Evolutionary conservation across 441 rosid species (phyloP).

Genomic region (Rhodomyrtus psidioides): DNA sequence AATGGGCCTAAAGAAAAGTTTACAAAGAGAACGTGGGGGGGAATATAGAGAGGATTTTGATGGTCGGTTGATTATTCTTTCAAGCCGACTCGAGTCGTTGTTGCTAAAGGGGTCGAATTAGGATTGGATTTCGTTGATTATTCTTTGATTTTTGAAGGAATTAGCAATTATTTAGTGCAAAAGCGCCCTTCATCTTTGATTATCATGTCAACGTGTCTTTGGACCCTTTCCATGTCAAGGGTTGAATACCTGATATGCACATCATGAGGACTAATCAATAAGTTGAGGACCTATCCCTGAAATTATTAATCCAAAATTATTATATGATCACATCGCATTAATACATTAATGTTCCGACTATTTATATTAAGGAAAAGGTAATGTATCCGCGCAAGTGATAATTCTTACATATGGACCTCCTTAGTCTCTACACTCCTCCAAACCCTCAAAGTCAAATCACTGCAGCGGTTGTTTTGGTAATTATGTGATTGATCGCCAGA

Average conservation of each 20-base stretch:
- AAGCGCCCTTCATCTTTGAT: not conserved
- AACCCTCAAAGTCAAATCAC: conserved; percentile 19
- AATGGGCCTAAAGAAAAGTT: not conserved
- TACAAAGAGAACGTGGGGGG: not conserved
- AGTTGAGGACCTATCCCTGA: not conserved
- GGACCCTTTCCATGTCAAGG: not conserved
- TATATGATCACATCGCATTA: not conserved
- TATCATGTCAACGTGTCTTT: not conserved
- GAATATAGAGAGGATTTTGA: not conserved
- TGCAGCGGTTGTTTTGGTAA: conserved; percentile 15
- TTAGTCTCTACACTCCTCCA: conserved; percentile 19
- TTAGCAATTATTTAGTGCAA: not conserved
- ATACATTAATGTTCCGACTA: not conserved
- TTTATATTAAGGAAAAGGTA: not conserved
- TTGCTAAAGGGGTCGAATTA: not conserved
- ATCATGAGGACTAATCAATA: not conserved
- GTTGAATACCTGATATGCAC: not conserved
- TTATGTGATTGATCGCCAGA: conserved; percentile 31
- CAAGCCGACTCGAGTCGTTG: not conserved
- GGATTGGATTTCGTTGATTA: not conserved
- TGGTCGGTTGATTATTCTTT: not conserved
- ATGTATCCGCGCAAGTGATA: not conserved
- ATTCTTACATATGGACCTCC: not conserved
- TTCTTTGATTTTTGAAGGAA: not conserved
- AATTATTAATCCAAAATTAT: not conserved